Evolutionary conservation across 495 filamentous ascomycete genomes (phyloP).

Genomic region (Amphirosellinia nigrospora): DNA sequence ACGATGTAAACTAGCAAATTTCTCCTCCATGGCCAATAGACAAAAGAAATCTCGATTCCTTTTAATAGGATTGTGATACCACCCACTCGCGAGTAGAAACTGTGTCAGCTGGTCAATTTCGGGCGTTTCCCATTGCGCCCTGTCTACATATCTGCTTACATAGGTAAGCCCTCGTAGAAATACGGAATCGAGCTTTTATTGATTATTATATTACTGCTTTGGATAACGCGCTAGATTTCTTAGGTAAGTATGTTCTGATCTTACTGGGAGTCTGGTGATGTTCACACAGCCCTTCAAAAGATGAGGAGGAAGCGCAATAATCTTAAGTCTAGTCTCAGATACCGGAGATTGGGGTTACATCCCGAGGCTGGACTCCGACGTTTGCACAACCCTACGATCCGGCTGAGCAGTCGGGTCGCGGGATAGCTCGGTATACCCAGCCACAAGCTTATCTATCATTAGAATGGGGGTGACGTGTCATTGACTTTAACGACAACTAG

Average conservation of each 20-base stretch:
- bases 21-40: background rate
- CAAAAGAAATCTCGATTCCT: background rate
- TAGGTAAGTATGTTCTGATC: background rate
- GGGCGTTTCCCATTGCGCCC: background rate
- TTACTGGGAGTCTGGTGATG: background rate
- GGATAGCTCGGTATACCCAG: background rate
- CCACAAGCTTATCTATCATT: background rate
- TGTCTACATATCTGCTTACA: background rate
- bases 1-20: background rate
- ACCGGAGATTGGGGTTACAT: background rate
- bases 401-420: background rate
- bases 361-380: too few relatives aligned
- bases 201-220: background rate
- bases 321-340: background rate
- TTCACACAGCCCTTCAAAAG: background rate
- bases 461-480: background rate
- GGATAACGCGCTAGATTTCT: background rate
- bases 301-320: background rate
- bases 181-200: background rate
- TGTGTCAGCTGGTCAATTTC: background rate
- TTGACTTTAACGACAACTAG: background rate
- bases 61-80: background rate
- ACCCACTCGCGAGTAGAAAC: background rate
- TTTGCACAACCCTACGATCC: background rate
- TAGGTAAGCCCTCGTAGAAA: background rate